Evolutionary conservation across 1,284 basidiomycete genomes (phyloP), one percentile per base, ranked within the genome.

Genomic region (Amylostereum chailletii): DNA sequence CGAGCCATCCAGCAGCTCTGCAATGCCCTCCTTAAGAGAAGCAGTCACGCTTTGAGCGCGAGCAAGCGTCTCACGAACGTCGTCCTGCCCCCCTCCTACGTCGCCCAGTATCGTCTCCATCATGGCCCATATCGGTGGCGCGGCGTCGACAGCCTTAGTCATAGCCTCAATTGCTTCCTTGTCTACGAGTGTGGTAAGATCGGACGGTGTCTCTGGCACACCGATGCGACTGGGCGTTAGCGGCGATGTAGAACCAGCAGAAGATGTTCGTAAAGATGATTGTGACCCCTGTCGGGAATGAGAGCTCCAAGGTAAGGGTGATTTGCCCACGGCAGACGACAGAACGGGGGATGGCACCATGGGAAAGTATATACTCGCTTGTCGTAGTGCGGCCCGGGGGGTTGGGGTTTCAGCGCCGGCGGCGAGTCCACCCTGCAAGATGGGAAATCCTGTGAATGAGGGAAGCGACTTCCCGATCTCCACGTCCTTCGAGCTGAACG

Each of bases 401-500:
- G 67, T 71, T 5, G 72, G 69, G 8, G 70, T 70, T 33, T 72
- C 58, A 4, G 60, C 55, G 6, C 60, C 58, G 11, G 54, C 56
- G 11, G 56, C 46, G 36, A 63, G 40, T 4, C 59, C 58, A 3
- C 51, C 57, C 11, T 57, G 58, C 29, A 62, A 46, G 8, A 49
- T 52, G 8, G 60, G 59, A 3, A 55, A 43, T 47, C 71, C 71
- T 39, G 79, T 74, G 55, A 79, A 77, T 10, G 83, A 83, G 3
- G 90, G 86, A 55, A 95, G 69, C 48, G 79, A 73, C 65, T 85
- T 90, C 36, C 93, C 93, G 49, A 90, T 81, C 63, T 94, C 85
- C 1, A 96, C 86, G 62, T 96, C 93, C 61, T 91, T 88, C 34
- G 78, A 85, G 56, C 90, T 94, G 70, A 95, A 96, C 0, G 92